These are phyloP conservation scores for Lachnellula arida DNA, from an alignment of 2,329 filamentous ascomycete species.

Conservation along the genomic window DNA sequence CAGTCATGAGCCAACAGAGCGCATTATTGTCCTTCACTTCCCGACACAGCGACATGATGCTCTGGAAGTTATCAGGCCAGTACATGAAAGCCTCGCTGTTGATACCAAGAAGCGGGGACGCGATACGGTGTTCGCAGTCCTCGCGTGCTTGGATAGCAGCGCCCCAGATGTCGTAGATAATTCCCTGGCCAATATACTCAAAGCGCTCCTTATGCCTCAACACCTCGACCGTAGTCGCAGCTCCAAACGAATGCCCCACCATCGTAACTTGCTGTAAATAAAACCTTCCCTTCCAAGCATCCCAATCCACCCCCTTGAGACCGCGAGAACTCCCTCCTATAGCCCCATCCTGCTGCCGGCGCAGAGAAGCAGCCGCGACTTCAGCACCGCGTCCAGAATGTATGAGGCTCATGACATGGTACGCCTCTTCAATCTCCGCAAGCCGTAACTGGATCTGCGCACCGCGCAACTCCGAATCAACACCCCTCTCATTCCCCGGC, in stretches of 20 bases:
- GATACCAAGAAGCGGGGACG: constrained; percentile 56
- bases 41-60: constrained; percentile 50
- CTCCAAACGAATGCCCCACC: constrained; percentile 64
- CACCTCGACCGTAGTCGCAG: constrained; percentile 58
- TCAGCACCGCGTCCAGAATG: constrained; percentile 48
- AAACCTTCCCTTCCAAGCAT: constrained; percentile 51
- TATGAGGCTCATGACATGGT: constrained; percentile 50
- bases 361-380: constrained; percentile 48
- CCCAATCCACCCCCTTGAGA: constrained; percentile 51
- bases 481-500: constrained; percentile 53
- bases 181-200: constrained; percentile 55
- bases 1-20: constrained; percentile 47
- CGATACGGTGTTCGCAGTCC: constrained; percentile 41
- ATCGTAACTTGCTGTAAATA: constrained; percentile 53
- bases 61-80: constrained; percentile 60
- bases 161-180: constrained; percentile 64
- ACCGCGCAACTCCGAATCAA: constrained; percentile 54
- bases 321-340: constrained; percentile 55
- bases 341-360: constrained; percentile 45
- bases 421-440: constrained; percentile 61
- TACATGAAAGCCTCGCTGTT: constrained; percentile 68
- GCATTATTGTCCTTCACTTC: constrained; percentile 47
- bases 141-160: constrained; percentile 40
- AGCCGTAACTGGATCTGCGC: constrained; percentile 60
- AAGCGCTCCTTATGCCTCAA: constrained; percentile 51